Percentiles rank a stretch among this genome's conserved stretches.
Evolutionary conservation across 768 basidiomycete genomes (phyloP).

Genomic region (Rhizopogon roseolus): DNA sequence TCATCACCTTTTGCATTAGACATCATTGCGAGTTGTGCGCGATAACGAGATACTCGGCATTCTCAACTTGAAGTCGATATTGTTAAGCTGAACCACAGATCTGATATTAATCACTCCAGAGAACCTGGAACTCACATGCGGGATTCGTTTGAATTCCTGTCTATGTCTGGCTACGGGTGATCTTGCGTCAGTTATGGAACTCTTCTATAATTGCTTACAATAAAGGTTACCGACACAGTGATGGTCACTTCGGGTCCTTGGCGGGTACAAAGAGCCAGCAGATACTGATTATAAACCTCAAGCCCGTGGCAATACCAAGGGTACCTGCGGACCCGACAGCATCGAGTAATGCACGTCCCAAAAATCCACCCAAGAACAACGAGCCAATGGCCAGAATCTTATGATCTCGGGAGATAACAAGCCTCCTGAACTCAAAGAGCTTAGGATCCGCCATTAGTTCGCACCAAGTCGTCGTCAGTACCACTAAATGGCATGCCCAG

Average conservation of each 20-base stretch:
- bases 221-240: too few relatives aligned
- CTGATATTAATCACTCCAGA: too few relatives aligned
- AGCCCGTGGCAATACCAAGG: conserved; percentile 56
- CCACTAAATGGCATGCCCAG: conserved; percentile 37
- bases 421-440: conserved; percentile 50
- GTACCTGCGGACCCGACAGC: conserved; percentile 53
- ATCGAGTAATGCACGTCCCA: conserved; percentile 51
- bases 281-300: conserved; percentile 54
- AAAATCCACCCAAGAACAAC: conserved; percentile 70
- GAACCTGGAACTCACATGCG: too few relatives aligned
- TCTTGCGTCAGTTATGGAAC: neutral
- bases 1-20: too few relatives aligned
- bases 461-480: conserved; percentile 80
- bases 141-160: too few relatives aligned
- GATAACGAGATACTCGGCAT: too few relatives aligned
- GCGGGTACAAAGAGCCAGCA: conserved; percentile 59
- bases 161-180: too few relatives aligned
- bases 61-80: too few relatives aligned
- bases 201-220: neutral
- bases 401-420: conserved; percentile 60
- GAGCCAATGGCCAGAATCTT: conserved; percentile 54
- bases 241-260: neutral
- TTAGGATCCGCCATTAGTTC: conserved; percentile 75
- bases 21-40: too few relatives aligned
- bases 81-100: too few relatives aligned